phyloP scores from a whole-genome alignment of 176 grass and related monocot species.

The Avena eriantha region DNA sequence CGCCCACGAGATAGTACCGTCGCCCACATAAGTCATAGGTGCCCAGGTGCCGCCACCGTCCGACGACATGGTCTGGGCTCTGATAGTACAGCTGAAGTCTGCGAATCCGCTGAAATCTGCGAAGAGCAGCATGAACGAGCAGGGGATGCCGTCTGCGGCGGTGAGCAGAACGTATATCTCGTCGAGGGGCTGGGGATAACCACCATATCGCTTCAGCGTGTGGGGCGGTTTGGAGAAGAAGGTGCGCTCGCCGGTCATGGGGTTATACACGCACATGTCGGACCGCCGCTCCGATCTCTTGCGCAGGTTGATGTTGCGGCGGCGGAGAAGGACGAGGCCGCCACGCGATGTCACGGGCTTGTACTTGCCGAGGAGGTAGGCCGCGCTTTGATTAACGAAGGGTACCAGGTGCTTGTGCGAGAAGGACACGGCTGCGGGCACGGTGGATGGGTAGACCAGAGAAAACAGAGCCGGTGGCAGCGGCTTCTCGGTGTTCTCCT shows the following conservation, averaged over 20 bases:
- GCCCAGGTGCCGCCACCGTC: neutral
- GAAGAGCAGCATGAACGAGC: neutral
- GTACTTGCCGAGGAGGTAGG: neutral
- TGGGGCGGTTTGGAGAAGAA: neutral
- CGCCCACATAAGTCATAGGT: neutral
- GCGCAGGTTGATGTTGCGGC: neutral
- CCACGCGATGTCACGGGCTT: neutral
- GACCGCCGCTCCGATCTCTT: neutral
- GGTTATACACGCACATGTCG: constrained; percentile 22
- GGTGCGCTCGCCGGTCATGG: neutral
- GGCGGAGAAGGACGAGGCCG: neutral
- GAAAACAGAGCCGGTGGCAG: neutral
- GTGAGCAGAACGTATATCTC: neutral
- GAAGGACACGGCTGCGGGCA: neutral
- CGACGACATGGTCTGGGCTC: neutral
- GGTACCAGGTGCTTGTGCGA: neutral
- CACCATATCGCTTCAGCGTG: no score
- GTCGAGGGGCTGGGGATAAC: neutral
- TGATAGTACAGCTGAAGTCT: neutral
- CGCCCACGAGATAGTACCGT: neutral
- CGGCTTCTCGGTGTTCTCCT: neutral
- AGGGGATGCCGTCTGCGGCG: neutral
- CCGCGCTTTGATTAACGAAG: neutral
- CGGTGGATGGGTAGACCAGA: neutral
- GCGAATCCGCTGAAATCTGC: neutral